A percentile compares a stretch with the other conserved stretches of the same genome.
Conservation (phyloP, 2,329 filamentous ascomycete species). For the Diaporthe caulivora region DNA sequence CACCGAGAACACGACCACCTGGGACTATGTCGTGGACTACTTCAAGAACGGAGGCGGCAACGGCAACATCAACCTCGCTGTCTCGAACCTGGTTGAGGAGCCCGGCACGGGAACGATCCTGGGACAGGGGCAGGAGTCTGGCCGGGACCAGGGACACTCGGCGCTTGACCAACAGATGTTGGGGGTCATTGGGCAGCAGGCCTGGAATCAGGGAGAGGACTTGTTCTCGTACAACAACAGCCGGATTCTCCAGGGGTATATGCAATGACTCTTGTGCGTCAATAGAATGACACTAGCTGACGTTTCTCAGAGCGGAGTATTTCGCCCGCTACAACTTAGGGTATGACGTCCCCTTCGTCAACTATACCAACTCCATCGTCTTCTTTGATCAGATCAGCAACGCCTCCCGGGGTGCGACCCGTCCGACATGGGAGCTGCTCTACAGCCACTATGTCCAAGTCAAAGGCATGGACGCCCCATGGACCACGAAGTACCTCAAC, state of each 20-base stretch:
- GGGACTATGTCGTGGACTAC: conserved; percentile 53
- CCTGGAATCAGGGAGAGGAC: conserved; percentile 47
- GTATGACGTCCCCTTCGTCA: conserved; percentile 42
- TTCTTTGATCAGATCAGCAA: conserved; percentile 37
- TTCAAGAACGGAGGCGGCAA: conserved; percentile 55
- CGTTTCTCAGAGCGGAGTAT: conserved; percentile 40
- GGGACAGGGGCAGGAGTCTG: conserved; percentile 56
- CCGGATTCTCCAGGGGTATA: conserved; percentile 42
- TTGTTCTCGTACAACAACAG: conserved; percentile 43
- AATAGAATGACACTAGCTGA: background rate
- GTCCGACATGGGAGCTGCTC: conserved; percentile 43
- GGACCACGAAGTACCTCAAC: conserved; percentile 42
- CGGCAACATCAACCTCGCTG: conserved; percentile 50
- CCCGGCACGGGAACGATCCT: conserved; percentile 48
- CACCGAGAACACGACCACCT: conserved; percentile 56
- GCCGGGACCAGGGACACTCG: conserved; percentile 60
- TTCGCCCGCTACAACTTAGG: conserved; percentile 44
- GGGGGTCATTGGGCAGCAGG: conserved; percentile 55
- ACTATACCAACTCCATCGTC: conserved; percentile 43
- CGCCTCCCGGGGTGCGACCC: conserved; percentile 39
- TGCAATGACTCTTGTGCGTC: too few relatives aligned
- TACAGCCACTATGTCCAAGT: conserved; percentile 43
- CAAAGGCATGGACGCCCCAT: conserved; percentile 41
- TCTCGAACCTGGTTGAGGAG: conserved; percentile 49
- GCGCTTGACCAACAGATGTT: conserved; percentile 54